Base-by-base conservation (phyloP, 1,284 basidiomycete genomes). In the Volvariella volvacea region DNA sequence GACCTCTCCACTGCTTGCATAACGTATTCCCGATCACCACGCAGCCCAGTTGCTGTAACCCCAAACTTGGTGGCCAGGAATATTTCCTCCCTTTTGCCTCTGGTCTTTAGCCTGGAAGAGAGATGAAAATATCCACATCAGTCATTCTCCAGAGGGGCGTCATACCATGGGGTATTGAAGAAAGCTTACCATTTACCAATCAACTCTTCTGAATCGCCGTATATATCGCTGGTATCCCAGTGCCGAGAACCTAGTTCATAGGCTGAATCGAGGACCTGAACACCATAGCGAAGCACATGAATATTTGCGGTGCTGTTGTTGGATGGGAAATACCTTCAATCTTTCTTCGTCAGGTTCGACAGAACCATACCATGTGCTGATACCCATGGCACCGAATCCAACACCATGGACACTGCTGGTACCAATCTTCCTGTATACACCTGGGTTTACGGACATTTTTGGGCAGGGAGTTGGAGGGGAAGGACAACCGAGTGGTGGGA, bases 31-130 rank as follows among this genome's bases (percentile, higher is more conserved):
- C 67, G 65, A 17, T 59, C 57, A 1, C 65, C 63, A 25, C 60
- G 57, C 25, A 56, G 44, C n/a, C n/a, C n/a, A 0, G 48, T 48
- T 12, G 42, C 31, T 12, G 44, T 19, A 17, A 47, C 42, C 0
- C 73, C 75, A 49, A 77, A 78, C 55, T 82, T 82, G 39, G 67
- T 70, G 2, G 68, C 67, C 2, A 76, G 54, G 55, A 75, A 76
- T 22, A 76, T 68, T 37, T 72, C 55, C 38, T 60, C 52, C 22
- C 69, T 61, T 41, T 71, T 72, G 22, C 68, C 68, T 1, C 68
- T 69, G n/a, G 58, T 57, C 48, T 68, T 65, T 51, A 73, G 66
- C 70, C 66, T 70, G 44, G 19, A n/a, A n/a, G n/a, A n/a, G n/a
- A n/a, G n/a, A n/a, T n/a, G n/a, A n/a, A n/a, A n/a, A n/a, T n/a